Percentiles rank a stretch among this genome's conserved stretches.
These are phyloP conservation scores for Kwoniella mangroviensis DNA, from an alignment of 768 basidiomycete genomes.

Conservation along the genomic window DNA sequence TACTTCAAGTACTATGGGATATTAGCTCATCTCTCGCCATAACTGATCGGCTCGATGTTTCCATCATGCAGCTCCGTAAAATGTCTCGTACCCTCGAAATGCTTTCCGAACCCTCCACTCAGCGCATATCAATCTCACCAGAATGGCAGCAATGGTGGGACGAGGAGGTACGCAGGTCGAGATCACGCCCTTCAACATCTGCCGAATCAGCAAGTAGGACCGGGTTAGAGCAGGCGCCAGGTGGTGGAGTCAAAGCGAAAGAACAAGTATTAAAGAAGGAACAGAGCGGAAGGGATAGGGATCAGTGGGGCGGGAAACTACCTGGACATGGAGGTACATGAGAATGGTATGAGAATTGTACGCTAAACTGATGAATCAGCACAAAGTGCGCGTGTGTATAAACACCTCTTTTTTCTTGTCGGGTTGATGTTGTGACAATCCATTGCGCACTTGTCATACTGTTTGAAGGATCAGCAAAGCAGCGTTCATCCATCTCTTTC, in stretches of 20 bases:
- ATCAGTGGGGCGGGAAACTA: slow-evolving; percentile 40
- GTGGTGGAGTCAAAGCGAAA: background rate
- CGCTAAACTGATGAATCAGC: background rate
- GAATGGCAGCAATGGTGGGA: slow-evolving; percentile 55
- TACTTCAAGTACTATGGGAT: background rate
- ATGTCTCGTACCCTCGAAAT: slow-evolving; percentile 54
- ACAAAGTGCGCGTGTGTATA: no score
- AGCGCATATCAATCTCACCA: slow-evolving; percentile 38
- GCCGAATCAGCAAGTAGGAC: background rate
- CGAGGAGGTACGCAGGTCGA: slow-evolving; percentile 18
- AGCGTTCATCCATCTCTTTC: no score
- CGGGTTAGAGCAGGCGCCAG: background rate
- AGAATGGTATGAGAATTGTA: background rate
- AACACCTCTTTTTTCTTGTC: no score
- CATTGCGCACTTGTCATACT: no score
- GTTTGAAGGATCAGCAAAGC: no score
- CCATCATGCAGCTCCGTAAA: slow-evolving; percentile 42
- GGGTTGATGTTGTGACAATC: no score
- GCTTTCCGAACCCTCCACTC: slow-evolving; percentile 44
- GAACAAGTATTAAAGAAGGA: slow-evolving; percentile 21
- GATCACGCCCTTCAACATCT: background rate
- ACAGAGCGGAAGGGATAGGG: slow-evolving; percentile 20
- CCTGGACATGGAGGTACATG: slow-evolving; percentile 49
- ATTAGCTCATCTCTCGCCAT: background rate
- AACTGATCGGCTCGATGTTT: background rate